Percentiles rank a stretch among this genome's conserved stretches.
These are phyloP conservation scores for Leucogyrophana mollusca DNA, from an alignment of 768 basidiomycete genomes.

Conservation along the genomic window DNA sequence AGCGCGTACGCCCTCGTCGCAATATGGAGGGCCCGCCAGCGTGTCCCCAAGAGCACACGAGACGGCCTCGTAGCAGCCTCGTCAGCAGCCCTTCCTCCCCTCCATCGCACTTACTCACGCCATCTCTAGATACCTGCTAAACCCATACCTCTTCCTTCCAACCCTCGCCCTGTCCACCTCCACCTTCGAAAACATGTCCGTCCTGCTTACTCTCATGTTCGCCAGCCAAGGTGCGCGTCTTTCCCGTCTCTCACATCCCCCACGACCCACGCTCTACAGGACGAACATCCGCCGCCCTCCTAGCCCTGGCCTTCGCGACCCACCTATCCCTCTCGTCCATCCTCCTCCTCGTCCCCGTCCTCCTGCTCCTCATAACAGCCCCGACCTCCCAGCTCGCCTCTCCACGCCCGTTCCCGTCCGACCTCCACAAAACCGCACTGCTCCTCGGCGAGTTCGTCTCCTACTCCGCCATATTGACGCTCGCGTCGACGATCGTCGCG, in stretches of 20 bases:
- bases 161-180: conserved; percentile 82
- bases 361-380: conserved; percentile 60
- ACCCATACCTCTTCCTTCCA: conserved; percentile 84
- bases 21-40: conserved; percentile 67
- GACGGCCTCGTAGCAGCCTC: conserved; percentile 62
- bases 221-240: conserved; percentile 58
- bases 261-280: conserved; percentile 38
- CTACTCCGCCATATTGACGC: conserved; percentile 11
- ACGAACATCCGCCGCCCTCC: conserved; percentile 51
- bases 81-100: conserved; percentile 39
- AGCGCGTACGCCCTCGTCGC: conserved; percentile 67
- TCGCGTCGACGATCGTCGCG: conserved; percentile 53
- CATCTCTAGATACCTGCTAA: conserved; percentile 71
- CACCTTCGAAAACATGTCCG: conserved; percentile 73
- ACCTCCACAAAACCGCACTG: conserved; percentile 3
- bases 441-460: conserved; percentile 47
- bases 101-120: conserved; percentile 8
- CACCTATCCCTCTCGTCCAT: conserved; percentile 74
- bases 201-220: conserved; percentile 66
- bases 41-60: conserved; percentile 44
- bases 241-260: no score
- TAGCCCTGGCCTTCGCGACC: conserved; percentile 67
- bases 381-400: conserved; percentile 70
- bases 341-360: conserved; percentile 62
- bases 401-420: conserved; percentile 37